Evolutionary conservation across 257 asterid species (phyloP).

Genomic region (Schizonepeta tenuifolia): DNA sequence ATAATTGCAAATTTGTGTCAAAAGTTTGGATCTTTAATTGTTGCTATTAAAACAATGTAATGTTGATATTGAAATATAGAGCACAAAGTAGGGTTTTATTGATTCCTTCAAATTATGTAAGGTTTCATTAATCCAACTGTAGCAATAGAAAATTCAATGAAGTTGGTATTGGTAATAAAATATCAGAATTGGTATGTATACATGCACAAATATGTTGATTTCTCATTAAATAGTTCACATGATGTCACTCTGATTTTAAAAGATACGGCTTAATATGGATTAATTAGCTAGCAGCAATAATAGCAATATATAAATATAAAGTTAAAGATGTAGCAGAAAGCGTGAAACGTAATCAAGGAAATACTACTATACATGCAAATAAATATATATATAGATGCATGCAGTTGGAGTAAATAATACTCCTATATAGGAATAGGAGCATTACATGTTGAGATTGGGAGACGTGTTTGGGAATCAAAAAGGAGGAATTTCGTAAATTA

Average conservation of each 20-base stretch:
- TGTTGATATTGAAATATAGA: no score
- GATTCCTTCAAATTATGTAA: no score
- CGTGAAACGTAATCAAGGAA: constrained; percentile 26
- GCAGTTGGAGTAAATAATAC: neutral
- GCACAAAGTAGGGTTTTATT: no score
- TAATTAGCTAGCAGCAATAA: neutral
- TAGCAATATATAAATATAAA: neutral
- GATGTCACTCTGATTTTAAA: neutral
- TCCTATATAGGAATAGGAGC: neutral
- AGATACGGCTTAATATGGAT: neutral
- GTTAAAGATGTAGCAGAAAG: neutral
- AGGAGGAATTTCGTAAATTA: constrained; percentile 5
- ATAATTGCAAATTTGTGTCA: neutral
- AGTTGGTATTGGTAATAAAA: no score
- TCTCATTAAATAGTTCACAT: neutral
- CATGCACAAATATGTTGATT: neutral
- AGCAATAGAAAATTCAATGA: no score
- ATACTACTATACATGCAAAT: neutral
- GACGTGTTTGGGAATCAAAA: constrained; percentile 33
- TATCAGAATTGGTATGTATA: neutral
- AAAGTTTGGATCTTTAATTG: neutral
- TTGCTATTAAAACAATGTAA: neutral
- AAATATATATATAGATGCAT: neutral
- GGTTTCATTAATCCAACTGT: no score
- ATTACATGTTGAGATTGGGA: neutral